Evolutionary conservation across 495 filamentous ascomycete species (phyloP).

Genomic region (Podospora bellae-mahoneyi): DNA sequence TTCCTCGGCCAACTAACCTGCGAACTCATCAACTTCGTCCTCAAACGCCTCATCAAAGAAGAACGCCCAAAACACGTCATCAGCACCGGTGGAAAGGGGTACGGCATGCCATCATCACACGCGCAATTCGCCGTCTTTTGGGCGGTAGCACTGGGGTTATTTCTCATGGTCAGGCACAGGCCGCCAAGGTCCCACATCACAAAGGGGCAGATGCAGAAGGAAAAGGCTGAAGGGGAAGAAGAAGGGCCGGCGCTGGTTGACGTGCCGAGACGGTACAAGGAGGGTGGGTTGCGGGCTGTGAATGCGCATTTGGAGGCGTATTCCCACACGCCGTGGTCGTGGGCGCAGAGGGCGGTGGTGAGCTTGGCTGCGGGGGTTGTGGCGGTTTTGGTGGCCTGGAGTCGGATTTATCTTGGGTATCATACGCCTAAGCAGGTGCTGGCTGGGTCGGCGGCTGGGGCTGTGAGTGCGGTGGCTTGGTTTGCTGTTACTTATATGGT

Average conservation of each 20-base stretch:
- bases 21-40: constrained; percentile 85
- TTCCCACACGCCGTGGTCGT: constrained; percentile 50
- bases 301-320: constrained; percentile 30
- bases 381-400: constrained; percentile 70
- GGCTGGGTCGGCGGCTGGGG: constrained; percentile 70
- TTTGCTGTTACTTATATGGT: constrained; percentile 65
- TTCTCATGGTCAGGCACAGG: constrained; percentile 73
- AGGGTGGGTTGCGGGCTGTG: constrained; percentile 22
- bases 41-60: constrained; percentile 90
- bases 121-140: constrained; percentile 93
- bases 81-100: constrained; percentile 74
- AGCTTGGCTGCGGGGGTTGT: constrained; percentile 54
- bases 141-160: constrained; percentile 74
- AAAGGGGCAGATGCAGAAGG: neutral
- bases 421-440: constrained; percentile 86
- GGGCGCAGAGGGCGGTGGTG: constrained; percentile 55
- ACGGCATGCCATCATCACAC: constrained; percentile 98
- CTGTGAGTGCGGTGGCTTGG: constrained; percentile 70
- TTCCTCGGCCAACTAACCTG: constrained; percentile 89
- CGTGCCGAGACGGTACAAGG: constrained; percentile 14
- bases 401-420: constrained; percentile 87
- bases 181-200: constrained; percentile 36
- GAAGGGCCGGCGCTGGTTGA: neutral
- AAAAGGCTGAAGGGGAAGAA: neutral
- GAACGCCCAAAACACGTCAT: constrained; percentile 76